A percentile compares a stretch with the other conserved stretches of the same genome.
These are phyloP conservation scores for Kappamyces sp. DNA, from an alignment of 192 early-diverging fungal genomes.

Conservation along the genomic window DNA sequence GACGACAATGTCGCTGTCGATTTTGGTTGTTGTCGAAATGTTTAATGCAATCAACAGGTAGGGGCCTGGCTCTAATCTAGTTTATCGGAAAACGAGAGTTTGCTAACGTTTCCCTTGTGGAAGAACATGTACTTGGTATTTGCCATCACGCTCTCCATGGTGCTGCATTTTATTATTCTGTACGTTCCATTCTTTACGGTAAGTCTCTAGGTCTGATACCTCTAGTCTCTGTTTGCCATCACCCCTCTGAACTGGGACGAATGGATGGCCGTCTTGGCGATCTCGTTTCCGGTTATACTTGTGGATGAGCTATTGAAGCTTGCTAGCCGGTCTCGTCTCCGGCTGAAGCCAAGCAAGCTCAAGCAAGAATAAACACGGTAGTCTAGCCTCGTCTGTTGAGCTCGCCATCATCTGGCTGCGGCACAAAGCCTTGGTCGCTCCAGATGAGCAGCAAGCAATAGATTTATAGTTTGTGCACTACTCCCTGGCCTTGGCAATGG, in stretches of 20 bases:
- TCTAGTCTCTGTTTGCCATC: conserved; percentile 76
- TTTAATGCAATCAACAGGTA: conserved; percentile 93
- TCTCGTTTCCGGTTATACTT: conserved; percentile 85
- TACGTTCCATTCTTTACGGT: conserved; percentile 93
- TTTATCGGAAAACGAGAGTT: conserved; percentile 89
- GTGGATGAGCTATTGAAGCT: conserved; percentile 91
- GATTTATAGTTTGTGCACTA: too few species aligned
- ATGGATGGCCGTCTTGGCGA: conserved; percentile 85
- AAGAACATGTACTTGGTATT: conserved; percentile 81
- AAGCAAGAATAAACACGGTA: background rate
- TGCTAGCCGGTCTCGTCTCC: conserved; percentile 37
- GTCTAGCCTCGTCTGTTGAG: too few species aligned
- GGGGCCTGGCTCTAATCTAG: conserved; percentile 10
- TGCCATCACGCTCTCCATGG: conserved; percentile 82
- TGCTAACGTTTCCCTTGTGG: conserved; percentile 89
- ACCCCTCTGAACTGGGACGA: conserved; percentile 77
- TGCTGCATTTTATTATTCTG: conserved; percentile 90
- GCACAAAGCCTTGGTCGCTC: too few species aligned
- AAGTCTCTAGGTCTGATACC: conserved; percentile 15
- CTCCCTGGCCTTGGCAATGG: too few species aligned
- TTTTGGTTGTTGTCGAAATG: conserved; percentile 97
- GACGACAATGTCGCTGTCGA: conserved; percentile 91
- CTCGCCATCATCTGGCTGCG: too few species aligned
- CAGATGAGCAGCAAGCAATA: too few species aligned
- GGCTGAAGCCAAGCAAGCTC: background rate